phyloP scores from a whole-genome alignment of 163 green algal species.

The Smithsoniella earleae region DNA sequence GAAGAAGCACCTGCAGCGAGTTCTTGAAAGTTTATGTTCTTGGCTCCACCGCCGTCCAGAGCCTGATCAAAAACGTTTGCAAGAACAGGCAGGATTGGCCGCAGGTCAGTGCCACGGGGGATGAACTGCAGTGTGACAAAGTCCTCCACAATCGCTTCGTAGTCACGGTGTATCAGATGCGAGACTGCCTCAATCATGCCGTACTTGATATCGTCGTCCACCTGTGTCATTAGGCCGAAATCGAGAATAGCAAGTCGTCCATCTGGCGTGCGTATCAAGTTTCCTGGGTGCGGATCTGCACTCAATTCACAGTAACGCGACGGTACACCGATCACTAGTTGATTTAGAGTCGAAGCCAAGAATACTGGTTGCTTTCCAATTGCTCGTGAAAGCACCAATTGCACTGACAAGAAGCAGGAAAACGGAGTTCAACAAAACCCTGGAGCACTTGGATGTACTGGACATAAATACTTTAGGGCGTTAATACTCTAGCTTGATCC shows the following conservation, averaged over 20 bases:
- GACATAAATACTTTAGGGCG: too few species aligned
- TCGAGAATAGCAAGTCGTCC: constrained; percentile 90
- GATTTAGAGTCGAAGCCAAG: too few species aligned
- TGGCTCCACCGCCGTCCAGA: constrained; percentile 87
- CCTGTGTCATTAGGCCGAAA: constrained; percentile 80
- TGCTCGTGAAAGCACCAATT: too few species aligned
- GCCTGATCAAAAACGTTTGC: constrained; percentile 75
- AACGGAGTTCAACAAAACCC: too few species aligned
- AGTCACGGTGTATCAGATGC: constrained; percentile 79
- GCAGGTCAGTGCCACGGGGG: constrained; percentile 73
- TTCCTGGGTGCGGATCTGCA: constrained; percentile 64
- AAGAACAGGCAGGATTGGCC: constrained; percentile 83
- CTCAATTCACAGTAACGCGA: too few species aligned
- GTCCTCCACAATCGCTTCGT: constrained; percentile 93
- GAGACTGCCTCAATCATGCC: constrained; percentile 92
- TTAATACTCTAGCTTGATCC: too few species aligned
- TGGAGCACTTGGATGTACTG: too few species aligned
- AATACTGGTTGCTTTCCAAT: too few species aligned
- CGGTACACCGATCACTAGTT: too few species aligned
- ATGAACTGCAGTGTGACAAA: constrained; percentile 98
- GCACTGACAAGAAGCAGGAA: too few species aligned
- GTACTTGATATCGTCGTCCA: constrained; percentile 73
- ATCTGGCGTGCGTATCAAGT: constrained; percentile 96
- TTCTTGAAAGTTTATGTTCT: constrained; percentile 98
- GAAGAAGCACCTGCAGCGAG: too few species aligned